Base-by-base conservation (phyloP, 805 yeast genomes). In the Hanseniaspora osmophila region DNA sequence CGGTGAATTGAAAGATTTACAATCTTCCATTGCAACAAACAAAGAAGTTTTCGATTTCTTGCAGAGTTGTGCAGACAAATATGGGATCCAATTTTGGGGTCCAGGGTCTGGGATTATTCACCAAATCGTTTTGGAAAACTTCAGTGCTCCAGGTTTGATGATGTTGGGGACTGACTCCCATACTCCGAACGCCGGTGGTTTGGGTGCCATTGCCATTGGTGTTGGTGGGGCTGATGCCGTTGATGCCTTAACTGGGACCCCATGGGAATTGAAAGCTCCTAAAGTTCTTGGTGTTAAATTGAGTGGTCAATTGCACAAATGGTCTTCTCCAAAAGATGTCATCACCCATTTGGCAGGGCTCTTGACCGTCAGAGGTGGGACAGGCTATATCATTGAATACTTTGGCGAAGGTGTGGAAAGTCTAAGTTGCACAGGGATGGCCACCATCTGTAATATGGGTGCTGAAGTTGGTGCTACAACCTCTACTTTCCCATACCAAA, bases 151-250 rank as follows among this genome's bases (percentile, higher is more conserved):
- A 48, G 98, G 98, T 59, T 74, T 85, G 52, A 79, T 92, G 84
- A 84, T 92, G 87, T 75, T 92, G 49, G 98, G 98, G 55, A 92
- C 98, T 37, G 98, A 92, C 66, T 88, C 97, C 1, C 98, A 92
- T 65, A 92, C 98, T 42, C 98, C 98, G 42, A 92, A 92, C 59
- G 98, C 98, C 30, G 98, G 98, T 70, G 98, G 98, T 54, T 70
- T 92, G 51, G 98, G 98, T 63, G 95, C 95, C 54, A 80, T 90
- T 54, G 97, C 98, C 57, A 92, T 92, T 62, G 98, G 98, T 69
- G 98, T 92, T 37, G 98, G 98, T 68, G 98, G 98, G 72, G 98
- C 98, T 46, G 98, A 92, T 68, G 98, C 98, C 37, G 98, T 92
- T 46, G 98, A 92, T 66, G 98, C 92, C 44, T 70, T 92, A 60